Base-by-base conservation (phyloP, 768 basidiomycete species). In the Trametes coccinea region DNA sequence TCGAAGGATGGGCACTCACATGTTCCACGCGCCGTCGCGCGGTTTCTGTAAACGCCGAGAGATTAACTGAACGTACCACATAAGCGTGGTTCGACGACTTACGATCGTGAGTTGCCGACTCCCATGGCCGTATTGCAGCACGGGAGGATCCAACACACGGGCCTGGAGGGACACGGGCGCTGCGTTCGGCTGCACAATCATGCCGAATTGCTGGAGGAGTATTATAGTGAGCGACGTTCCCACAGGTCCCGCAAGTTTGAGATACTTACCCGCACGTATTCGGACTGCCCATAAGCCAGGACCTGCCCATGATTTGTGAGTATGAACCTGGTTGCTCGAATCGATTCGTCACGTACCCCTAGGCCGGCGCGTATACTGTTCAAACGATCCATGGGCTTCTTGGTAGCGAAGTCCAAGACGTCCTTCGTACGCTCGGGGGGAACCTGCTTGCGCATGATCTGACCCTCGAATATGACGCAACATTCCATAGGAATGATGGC, bases 11-110 rank as follows among this genome's bases (percentile, higher is more conserved):
- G 13, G 11, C 16, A 47, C 75, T 41, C 54, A 85, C 91, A 92
- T 89, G 60, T 92, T 93, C 91, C 91, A 93, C 0, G 84, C 74
- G 4, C 91, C 91, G 56, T 90, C 84, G 5, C 71, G 75, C 0
- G 89, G 90, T 39, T 69, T 72, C 87, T 89, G 61, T 10, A 14
- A 17, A 50, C 1, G 54, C 30, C 47, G 11, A 27, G 22, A 17
- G 53, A 39, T 41, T 11, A 13, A 9, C 10, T 51, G 22, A 22
- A 7, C 10, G 55, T 60, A 14, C 37, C 45, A 59, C 29, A 45
- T 29, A 7, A 56, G 31, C 53, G 14, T 27, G 11, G 34, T 56
- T 16, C 39, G 22, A 45, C 54, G 1, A 74, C 85, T 66, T 64
- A 88, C 88, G 16, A 89, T 83, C 7, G 80, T 85, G 7, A 76